Conservation (phyloP, 192 early-diverging fungal species). For the Backusella tarrabulga region DNA sequence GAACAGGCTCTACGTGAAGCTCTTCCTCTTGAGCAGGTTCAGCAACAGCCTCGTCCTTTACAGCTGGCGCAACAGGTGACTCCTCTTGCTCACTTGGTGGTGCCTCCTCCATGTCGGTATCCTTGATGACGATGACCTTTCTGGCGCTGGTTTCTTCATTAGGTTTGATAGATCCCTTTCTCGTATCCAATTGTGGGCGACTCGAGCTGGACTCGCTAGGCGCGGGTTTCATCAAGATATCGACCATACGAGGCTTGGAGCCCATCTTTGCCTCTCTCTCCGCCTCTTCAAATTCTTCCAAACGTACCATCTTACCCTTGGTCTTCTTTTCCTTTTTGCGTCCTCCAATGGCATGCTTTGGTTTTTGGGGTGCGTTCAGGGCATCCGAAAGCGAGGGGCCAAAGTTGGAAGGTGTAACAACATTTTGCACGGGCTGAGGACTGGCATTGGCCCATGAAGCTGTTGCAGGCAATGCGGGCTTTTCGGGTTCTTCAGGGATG, state of each 20-base stretch:
- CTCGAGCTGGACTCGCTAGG: neutral
- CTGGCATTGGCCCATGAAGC: constrained; percentile 60
- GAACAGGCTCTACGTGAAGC: neutral
- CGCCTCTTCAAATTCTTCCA: constrained; percentile 30
- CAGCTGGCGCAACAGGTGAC: neutral
- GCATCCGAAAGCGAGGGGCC: constrained; percentile 39
- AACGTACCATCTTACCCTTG: constrained; percentile 27
- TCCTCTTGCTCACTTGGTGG: neutral
- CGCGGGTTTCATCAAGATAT: neutral
- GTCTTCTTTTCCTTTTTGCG: constrained; percentile 35
- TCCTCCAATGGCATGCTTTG: constrained; percentile 25
- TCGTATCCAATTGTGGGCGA: neutral
- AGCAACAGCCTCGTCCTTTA: neutral
- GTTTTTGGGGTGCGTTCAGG: constrained; percentile 37
- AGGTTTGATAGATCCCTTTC: neutral
- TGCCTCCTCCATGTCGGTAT: neutral
- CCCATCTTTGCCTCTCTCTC: constrained; percentile 14
- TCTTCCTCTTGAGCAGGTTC: neutral
- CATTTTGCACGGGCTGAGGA: constrained; percentile 3
- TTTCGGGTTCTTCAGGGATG: constrained; percentile 18
- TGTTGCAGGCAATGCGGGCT: constrained; percentile 52
- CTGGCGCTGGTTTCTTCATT: neutral
- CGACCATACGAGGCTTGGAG: neutral
- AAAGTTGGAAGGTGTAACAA: constrained; percentile 34
- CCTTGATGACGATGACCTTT: neutral